Base-by-base conservation (phyloP, 768 basidiomycete species). In the Collybia nuda region DNA sequence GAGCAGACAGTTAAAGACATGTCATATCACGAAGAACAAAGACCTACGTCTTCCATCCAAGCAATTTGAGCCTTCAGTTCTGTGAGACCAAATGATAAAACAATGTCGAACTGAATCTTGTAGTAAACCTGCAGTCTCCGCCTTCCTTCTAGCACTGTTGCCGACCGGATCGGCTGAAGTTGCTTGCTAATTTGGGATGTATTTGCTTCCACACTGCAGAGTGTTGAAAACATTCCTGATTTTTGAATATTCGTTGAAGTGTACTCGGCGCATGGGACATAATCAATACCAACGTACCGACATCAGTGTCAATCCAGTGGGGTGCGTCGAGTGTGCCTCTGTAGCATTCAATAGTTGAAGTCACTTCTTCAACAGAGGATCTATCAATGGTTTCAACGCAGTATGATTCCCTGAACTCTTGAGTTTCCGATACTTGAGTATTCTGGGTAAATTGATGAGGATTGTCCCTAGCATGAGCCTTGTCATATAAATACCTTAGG, bases 41-140 rank as follows among this genome's bases (percentile, higher is more conserved):
- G 47, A 73, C 72, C 19, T 64, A 79, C 78, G 44, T 73, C 68
- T 38, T 80, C 77, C 53, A 67, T 62, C 80, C 80, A 83, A 21
- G 69, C 65, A 42, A 82, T 70, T 42, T 79, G 75, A 0, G 79
- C 80, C 50, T 70, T 74, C 53, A 82, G 58, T 52, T 82, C 81
- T 2, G 79, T 81, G 40, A 77, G 54, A 4, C 81, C 81, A 48
- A 83, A 80, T 6, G 75, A 61, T 19, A 83, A 52, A 8, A 82
- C 64, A 5, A 82, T 63, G n/a, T 75, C 71, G 49, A 64, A 76
- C 2, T 67, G 56, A 28, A 75, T 55, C 28, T 60, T 49, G 49
- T 63, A 76, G 44, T 64, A 73, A 32, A 55, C 15, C 28, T 42
- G 8, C 28, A 19, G 15, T 9, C n/a, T 14, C 35, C 50, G 23